Base-by-base conservation (phyloP, 2,329 filamentous ascomycete species). In the Fusarium verrucosum region DNA sequence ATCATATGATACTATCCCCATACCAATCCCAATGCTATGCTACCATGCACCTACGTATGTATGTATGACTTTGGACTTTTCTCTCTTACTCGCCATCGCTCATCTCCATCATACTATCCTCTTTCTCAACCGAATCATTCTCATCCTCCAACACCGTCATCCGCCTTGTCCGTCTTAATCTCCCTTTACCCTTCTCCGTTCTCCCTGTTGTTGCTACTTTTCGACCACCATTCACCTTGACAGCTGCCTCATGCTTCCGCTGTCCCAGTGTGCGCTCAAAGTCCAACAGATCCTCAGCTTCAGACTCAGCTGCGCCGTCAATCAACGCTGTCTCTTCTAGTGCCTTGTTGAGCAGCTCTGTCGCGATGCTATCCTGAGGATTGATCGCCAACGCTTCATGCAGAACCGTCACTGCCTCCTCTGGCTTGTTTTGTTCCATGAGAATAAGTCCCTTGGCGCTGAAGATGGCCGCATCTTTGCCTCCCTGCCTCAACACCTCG, bases 341-440 rank as follows among this genome's bases (percentile, higher is more conserved):
- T 5, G 91, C 90, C 73, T 89, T 89, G 70, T 87, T 88, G 28
- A 95, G 79, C 45, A 95, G 78, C 73, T 95, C 92, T 1, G 90
- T 93, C 4, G 92, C 91, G 65, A 94, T 89, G 7, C 90, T 87
- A 72, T 95, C 92, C 76, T 95, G 92, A 0, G 92, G 90, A 30
- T 86, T 85, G 20, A 94, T 87, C 0, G 91, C 90, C 16, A 95
- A 82, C 2, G 92, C 92, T 76, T 97, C 92, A 69, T 98, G 95
- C 23, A 98, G 81, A 4, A 92, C 88, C 10, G 89, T 83, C 5
- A 95, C 89, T 1, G 94, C 94, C 41, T 96, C 90, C 70, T 90
- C 90, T 0, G 87, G 86, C 46, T 87, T 83, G 16, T 87, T 87
- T 67, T 92, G 82, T 71, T 97, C 92, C 68, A 98, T 84, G 51